phyloP scores from a whole-genome alignment of 805 yeast genomes.

The Yarrowia sp. region DNA sequence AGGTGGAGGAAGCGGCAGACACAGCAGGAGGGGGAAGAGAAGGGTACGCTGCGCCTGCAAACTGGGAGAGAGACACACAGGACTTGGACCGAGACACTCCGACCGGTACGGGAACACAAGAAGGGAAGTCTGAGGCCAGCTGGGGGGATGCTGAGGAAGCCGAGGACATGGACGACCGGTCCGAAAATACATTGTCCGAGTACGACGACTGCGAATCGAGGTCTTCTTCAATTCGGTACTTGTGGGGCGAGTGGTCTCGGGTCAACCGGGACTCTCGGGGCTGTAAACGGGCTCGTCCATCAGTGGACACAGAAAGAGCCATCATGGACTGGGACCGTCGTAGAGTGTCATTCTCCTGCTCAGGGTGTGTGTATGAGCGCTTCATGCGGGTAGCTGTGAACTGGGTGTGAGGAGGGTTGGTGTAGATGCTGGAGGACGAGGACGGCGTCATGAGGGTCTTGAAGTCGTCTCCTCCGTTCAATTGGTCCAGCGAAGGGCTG shows the following conservation, averaged over 20 bases:
- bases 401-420: background rate
- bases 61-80: constrained; percentile 10
- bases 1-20: background rate
- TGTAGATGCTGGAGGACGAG: background rate
- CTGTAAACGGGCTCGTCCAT: background rate
- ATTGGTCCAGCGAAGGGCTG: constrained; percentile 3
- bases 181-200: constrained; percentile 11
- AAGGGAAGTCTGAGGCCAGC: constrained; percentile 8
- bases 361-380: constrained; percentile 12
- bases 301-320: background rate
- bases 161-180: constrained; percentile 18
- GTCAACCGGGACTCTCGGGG: background rate
- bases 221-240: constrained; percentile 11
- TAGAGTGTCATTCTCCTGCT: background rate
- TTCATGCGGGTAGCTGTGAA: constrained; percentile 10
- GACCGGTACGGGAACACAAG: constrained; percentile 2
- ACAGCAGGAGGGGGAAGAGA: background rate
- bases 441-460: background rate
- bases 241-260: constrained; percentile 19
- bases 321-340: constrained; percentile 18
- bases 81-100: constrained; percentile 18
- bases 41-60: background rate
- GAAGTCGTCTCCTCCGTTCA: background rate
- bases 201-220: background rate
- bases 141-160: constrained; percentile 23